Conservation (phyloP, 129 eudicot species). For the Dittrichia graveolens region DNA sequence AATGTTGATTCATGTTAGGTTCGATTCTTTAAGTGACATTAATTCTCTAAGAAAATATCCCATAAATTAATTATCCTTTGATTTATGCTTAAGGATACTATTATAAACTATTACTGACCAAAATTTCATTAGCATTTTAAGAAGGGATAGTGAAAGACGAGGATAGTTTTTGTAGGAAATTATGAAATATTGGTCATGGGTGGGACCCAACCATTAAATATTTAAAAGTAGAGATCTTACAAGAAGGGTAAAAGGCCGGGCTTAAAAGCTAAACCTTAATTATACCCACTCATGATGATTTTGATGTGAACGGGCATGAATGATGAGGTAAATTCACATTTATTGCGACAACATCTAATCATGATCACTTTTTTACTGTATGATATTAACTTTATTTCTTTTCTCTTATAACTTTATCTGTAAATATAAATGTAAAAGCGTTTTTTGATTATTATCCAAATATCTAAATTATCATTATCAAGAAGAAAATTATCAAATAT, state of each 20-base stretch:
- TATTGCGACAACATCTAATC: conserved; percentile 22
- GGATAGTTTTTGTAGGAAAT: not conserved
- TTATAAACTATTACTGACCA: not conserved
- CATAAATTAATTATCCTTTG: too few relatives aligned
- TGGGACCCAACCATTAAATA: conserved; percentile 20
- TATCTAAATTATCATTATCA: too few relatives aligned
- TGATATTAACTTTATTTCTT: not conserved
- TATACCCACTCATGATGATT: conserved; percentile 31
- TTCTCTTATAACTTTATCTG: not conserved
- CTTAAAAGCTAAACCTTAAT: conserved; percentile 22
- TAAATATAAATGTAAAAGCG: too few relatives aligned
- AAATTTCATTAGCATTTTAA: not conserved
- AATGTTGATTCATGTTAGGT: too few relatives aligned
- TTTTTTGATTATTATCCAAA: too few relatives aligned
- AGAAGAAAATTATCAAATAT: too few relatives aligned
- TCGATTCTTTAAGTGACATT: too few relatives aligned
- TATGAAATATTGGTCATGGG: not conserved
- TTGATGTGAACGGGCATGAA: conserved; percentile 33
- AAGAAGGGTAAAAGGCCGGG: conserved; percentile 28
- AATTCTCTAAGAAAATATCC: too few relatives aligned
- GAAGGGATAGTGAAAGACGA: not conserved
- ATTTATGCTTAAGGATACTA: too few relatives aligned
- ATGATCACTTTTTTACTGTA: not conserved
- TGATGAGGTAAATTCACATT: conserved; percentile 29
- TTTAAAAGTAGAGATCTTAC: conserved; percentile 12